phyloP scores from a whole-genome alignment of 2,329 filamentous ascomycete genomes.

The Chaetomiaceae sp. region DNA sequence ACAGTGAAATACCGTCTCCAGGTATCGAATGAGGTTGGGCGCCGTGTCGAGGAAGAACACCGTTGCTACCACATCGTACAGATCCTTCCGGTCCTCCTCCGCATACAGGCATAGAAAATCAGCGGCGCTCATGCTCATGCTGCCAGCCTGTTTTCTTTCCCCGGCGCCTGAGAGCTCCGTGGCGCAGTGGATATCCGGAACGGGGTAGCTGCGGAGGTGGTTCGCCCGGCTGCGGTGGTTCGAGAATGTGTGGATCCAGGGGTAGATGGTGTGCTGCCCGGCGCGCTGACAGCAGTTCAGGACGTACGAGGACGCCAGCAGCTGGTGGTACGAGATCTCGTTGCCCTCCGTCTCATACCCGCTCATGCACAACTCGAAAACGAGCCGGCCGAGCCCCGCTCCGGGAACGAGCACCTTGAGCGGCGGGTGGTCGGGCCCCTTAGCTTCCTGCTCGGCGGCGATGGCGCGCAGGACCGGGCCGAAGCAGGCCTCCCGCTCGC shows the following conservation, averaged over 20 bases:
- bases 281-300: conserved; percentile 61
- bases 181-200: conserved; percentile 78
- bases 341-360: conserved; percentile 83
- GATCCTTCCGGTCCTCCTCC: conserved; percentile 52
- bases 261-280: conserved; percentile 68
- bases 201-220: conserved; percentile 66
- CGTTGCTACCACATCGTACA: conserved; percentile 78
- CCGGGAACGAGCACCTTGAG: conserved; percentile 79
- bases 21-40: conserved; percentile 84
- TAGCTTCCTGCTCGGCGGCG: conserved; percentile 33
- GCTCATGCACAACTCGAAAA: conserved; percentile 74
- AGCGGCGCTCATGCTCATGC: conserved; percentile 89
- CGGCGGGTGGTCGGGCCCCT: conserved; percentile 28
- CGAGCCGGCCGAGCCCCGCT: conserved; percentile 79
- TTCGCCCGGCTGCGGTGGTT: conserved; percentile 71
- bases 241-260: conserved; percentile 83
- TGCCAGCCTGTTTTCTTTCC: conserved; percentile 39
- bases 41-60: conserved; percentile 98
- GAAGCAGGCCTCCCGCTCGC: conserved; percentile 74
- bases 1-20: conserved; percentile 76
- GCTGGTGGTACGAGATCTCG: conserved; percentile 93
- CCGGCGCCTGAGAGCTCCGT: conserved; percentile 41
- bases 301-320: conserved; percentile 77
- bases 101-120: conserved; percentile 89
- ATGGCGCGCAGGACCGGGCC: conserved; percentile 66